A percentile compares a stretch with the other conserved stretches of the same genome.
phyloP scores from a whole-genome alignment of 768 basidiomycete genomes.

The Hygrocybe coccinea region DNA sequence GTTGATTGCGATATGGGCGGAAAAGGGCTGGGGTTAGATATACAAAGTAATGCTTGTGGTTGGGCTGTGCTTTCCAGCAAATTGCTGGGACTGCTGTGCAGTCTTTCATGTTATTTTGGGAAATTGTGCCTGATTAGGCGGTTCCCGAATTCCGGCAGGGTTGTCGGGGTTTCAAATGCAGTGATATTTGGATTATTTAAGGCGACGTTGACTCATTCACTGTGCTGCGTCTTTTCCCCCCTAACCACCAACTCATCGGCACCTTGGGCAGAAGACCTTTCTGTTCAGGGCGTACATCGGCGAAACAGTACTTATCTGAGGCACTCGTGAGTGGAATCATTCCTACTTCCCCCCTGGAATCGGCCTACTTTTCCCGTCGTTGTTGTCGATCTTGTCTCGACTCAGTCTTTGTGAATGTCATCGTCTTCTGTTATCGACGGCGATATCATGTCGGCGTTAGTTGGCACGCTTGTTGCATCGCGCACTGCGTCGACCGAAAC shows the following conservation, averaged over 20 bases:
- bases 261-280: neutral
- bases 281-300: neutral
- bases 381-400: neutral
- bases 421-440: neutral
- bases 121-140: neutral
- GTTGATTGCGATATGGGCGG: neutral
- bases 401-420: neutral
- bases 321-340: neutral
- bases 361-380: neutral
- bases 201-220: neutral
- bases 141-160: neutral
- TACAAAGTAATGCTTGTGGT: neutral
- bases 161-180: conserved; percentile 1
- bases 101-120: neutral
- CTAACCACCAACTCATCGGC: neutral
- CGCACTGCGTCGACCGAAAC: neutral
- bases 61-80: neutral
- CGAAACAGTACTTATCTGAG: neutral
- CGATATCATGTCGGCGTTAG: neutral
- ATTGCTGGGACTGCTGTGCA: neutral
- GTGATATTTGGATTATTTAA: neutral
- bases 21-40: neutral
- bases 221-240: neutral
- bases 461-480: neutral
- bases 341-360: neutral